Conservation (phyloP, 2,329 filamentous ascomycete genomes). For the Botrytis deweyae region DNA sequence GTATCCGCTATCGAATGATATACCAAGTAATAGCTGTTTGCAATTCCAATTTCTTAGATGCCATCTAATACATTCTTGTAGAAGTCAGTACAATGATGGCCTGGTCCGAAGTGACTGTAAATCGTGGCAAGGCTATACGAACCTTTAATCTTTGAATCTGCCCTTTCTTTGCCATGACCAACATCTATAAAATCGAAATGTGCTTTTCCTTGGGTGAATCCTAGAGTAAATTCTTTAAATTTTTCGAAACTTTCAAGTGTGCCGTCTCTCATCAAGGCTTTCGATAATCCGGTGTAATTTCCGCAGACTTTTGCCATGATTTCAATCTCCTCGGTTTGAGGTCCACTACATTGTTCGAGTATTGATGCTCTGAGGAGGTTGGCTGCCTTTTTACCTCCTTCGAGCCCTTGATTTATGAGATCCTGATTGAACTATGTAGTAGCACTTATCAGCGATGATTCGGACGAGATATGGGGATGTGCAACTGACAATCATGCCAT, state of each 20-base stretch:
- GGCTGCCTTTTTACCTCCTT: conserved; percentile 43
- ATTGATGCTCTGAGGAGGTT: conserved; percentile 51
- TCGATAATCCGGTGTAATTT: conserved; percentile 52
- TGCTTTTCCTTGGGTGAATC: conserved; percentile 58
- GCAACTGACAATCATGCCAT: conserved; percentile 56
- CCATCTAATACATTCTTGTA: conserved; percentile 47
- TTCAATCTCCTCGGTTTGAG: conserved; percentile 48
- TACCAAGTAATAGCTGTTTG: conserved; percentile 59
- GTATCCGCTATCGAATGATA: conserved; percentile 62
- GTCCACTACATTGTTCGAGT: conserved; percentile 46
- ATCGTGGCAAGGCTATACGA: conserved; percentile 23
- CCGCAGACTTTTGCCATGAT: conserved; percentile 57
- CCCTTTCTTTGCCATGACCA: conserved; percentile 57
- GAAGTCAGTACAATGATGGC: conserved; percentile 23
- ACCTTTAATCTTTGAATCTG: conserved; percentile 62
- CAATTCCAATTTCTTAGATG: conserved; percentile 61
- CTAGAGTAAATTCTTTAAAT: conserved; percentile 56
- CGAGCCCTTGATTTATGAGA: conserved; percentile 53
- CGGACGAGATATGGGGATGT: conserved; percentile 25
- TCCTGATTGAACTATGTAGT: conserved; percentile 54
- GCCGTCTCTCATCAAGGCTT: conserved; percentile 51
- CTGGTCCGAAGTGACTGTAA: neutral
- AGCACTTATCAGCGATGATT: conserved; percentile 24
- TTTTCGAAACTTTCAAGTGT: conserved; percentile 46
- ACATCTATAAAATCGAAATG: conserved; percentile 65